Conservation (phyloP, 768 basidiomycete species). For the Hypholoma sublateritium region DNA sequence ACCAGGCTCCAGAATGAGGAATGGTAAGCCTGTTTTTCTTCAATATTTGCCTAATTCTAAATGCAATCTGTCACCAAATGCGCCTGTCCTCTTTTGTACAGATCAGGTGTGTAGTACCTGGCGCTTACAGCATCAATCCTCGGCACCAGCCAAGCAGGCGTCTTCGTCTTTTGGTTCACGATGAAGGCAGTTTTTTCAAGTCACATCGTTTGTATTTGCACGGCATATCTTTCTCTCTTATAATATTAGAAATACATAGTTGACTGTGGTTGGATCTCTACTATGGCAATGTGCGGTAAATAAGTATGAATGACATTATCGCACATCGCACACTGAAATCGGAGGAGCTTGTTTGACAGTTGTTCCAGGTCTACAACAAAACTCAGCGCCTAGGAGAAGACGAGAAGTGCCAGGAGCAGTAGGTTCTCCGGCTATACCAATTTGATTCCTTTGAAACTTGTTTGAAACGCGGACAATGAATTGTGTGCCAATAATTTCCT, state of each 20-base stretch:
- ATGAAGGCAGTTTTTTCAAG: constrained; percentile 27
- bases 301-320: neutral
- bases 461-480: constrained; percentile 39
- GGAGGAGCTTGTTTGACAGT: constrained; percentile 1
- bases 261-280: neutral
- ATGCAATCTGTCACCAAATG: constrained; percentile 12
- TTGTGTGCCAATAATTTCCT: constrained; percentile 20
- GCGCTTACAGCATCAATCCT: constrained; percentile 13
- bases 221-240: constrained; percentile 20
- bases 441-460: constrained; percentile 40
- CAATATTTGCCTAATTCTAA: constrained; percentile 2
- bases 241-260: constrained; percentile 22
- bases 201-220: constrained; percentile 17
- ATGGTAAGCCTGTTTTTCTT: constrained; percentile 44
- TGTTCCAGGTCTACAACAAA: neutral
- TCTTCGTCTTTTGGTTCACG: constrained; percentile 93
- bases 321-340: neutral
- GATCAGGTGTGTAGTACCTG: constrained; percentile 38
- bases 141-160: constrained; percentile 73
- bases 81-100: constrained; percentile 13
- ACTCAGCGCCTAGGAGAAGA: neutral
- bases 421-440: constrained; percentile 26
- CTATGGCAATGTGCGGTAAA: neutral
- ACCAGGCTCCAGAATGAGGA: constrained; percentile 81
- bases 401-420: no score